Base-by-base conservation (phyloP, 2,329 filamentous ascomycete genomes). In the Hymenoscyphus repandus region DNA sequence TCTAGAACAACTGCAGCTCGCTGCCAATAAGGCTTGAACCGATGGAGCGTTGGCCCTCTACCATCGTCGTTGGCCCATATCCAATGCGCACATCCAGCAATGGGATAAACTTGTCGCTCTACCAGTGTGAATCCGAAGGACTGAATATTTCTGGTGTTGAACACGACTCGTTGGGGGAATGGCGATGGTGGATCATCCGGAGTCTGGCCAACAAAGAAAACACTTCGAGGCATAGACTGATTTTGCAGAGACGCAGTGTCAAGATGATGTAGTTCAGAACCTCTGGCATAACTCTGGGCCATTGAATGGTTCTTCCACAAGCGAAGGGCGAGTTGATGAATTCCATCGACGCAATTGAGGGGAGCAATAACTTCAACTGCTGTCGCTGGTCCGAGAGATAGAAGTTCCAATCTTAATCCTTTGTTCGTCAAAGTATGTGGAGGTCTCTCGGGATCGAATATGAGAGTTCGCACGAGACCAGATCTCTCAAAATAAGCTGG, bases 381-480 rank as follows among this genome's bases (percentile, higher is more conserved):
- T 18, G 36, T 37, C 11, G 32, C 15, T 27, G 20, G 12, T 46
- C 22, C 20, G n/a, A 36, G 13, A n/a, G 44, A 36, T n/a, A 36
- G 31, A 18, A 30, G 22, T 20, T 53, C 51, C 37, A 50, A 17
- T 13, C 51, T 37, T 17, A 53, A 32, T 3, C 51, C 47, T 33
- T 47, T 50, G 43, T 40, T 53, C 5, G 47, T 53, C 39, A 50
- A 50, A n/a, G 43, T 22, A 34, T 50, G 36, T 6, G 47, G 44
- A n/a, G 47, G 32, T 2, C 38, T 32, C 12, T 47, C 42, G 13
- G 27, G n/a, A 34, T 47, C 38, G 15, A 45, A 42, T 3, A 15
- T 13, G n/a, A 22, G 33, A 5, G 6, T 43, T 39, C 12, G 22
- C 7, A 45, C 34, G 17, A 27, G 17, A 27, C 47, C 22, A 30